Percentiles rank a stretch among this genome's conserved stretches.
These are phyloP conservation scores for Orbilia javanica DNA, from an alignment of 2,329 filamentous ascomycete genomes.

Conservation along the genomic window DNA sequence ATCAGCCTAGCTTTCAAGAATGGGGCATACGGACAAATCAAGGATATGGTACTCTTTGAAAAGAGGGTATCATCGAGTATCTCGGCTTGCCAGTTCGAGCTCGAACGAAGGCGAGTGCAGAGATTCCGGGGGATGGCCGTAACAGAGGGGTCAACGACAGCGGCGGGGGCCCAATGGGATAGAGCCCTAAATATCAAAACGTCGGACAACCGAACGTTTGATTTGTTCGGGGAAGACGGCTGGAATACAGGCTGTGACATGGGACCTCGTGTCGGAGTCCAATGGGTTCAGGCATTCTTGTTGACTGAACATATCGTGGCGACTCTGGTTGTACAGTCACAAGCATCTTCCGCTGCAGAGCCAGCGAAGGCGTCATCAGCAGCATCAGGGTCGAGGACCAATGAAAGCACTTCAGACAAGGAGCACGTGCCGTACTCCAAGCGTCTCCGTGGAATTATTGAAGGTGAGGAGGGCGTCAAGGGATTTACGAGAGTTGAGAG, in stretches of 20 bases:
- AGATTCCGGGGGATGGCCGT: slow-evolving; percentile 51
- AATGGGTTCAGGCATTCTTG: slow-evolving; percentile 53
- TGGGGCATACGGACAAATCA: slow-evolving; percentile 61
- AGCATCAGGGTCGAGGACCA: slow-evolving; percentile 22
- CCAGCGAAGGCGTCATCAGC: slow-evolving; percentile 35
- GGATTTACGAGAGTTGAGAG: slow-evolving; percentile 45
- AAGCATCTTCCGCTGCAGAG: slow-evolving; percentile 26
- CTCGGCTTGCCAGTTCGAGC: slow-evolving; percentile 61
- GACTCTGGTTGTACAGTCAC: slow-evolving; percentile 51
- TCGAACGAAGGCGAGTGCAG: slow-evolving; percentile 60
- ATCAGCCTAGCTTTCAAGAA: slow-evolving; percentile 61
- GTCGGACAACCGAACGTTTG: slow-evolving; percentile 53
- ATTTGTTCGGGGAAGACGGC: slow-evolving; percentile 58
- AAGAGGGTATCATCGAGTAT: slow-evolving; percentile 61
- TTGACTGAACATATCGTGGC: slow-evolving; percentile 45
- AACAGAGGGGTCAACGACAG: slow-evolving; percentile 17
- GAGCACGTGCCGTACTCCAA: slow-evolving; percentile 34
- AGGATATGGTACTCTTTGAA: slow-evolving; percentile 61
- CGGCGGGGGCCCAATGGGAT: slow-evolving; percentile 49
- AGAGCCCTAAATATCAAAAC: slow-evolving; percentile 27
- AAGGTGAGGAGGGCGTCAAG: slow-evolving; percentile 3
- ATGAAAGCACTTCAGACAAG: slow-evolving; percentile 17
- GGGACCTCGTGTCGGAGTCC: slow-evolving; percentile 43
- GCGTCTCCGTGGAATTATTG: slow-evolving; percentile 38
- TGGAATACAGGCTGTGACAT: slow-evolving; percentile 52